Conservation (phyloP, 1,284 basidiomycete genomes). For the Cryptococcus floricola region DNA sequence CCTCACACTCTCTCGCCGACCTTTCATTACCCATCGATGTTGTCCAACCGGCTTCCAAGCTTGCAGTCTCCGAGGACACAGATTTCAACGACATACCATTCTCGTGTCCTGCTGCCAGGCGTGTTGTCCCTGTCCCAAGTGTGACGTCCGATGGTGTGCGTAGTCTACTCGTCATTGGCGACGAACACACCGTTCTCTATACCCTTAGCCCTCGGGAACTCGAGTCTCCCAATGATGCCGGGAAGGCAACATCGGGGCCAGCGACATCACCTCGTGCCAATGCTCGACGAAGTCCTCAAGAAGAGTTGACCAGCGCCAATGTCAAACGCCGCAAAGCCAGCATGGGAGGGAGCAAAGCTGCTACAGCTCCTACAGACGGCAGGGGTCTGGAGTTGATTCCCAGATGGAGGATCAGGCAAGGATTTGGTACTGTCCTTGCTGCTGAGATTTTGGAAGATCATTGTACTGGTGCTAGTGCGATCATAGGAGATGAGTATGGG, state of each 20-base stretch:
- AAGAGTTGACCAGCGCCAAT: constrained; percentile 28
- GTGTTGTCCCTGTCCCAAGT: constrained; percentile 27
- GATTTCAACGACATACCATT: constrained; percentile 45
- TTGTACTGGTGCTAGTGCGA: constrained; percentile 51
- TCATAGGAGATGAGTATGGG: constrained; percentile 77
- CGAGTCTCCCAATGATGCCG: constrained; percentile 13
- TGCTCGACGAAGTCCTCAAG: constrained; percentile 32
- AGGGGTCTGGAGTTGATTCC: constrained; percentile 30
- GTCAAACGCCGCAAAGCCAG: constrained; percentile 42
- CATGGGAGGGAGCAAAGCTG: constrained; percentile 15
- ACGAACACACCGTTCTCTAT: constrained; percentile 43
- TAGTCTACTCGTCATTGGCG: constrained; percentile 40
- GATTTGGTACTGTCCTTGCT: constrained; percentile 47
- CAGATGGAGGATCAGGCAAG: constrained; percentile 44
- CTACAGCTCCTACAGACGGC: constrained; percentile 7
- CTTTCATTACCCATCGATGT: constrained; percentile 53
- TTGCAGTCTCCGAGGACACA: constrained; percentile 16
- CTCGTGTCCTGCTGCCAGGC: constrained; percentile 41
- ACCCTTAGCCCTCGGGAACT: constrained; percentile 8
- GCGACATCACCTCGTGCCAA: constrained; percentile 28
- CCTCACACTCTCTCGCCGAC: constrained; percentile 52
- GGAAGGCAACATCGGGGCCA: constrained; percentile 14
- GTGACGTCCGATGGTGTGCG: constrained; percentile 1
- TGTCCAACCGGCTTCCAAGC: constrained; percentile 51
- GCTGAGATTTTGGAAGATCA: constrained; percentile 21